phyloP scores from a whole-genome alignment of 2,329 filamentous ascomycete genomes.

The Aspergillus fructus region DNA sequence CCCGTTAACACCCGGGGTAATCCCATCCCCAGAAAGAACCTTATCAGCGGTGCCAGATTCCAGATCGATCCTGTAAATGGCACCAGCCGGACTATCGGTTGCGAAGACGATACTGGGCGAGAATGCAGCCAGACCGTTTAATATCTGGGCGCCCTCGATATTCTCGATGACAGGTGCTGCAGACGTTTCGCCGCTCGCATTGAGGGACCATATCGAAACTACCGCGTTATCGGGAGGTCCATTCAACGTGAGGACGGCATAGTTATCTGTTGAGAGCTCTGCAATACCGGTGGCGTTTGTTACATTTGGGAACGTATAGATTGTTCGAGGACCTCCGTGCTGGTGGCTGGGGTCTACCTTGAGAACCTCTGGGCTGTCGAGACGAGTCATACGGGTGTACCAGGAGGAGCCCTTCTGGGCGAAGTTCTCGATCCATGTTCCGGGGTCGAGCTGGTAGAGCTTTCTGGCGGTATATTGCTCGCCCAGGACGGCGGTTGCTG shows the following conservation, averaged over 20 bases:
- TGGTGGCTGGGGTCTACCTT: background rate
- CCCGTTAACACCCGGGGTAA: background rate
- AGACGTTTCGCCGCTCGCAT: background rate
- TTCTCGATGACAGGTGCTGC: background rate
- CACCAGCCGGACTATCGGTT: background rate
- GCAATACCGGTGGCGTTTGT: background rate
- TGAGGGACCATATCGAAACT: background rate
- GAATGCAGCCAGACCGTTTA: background rate
- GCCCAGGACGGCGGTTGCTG: background rate
- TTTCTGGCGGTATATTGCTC: background rate
- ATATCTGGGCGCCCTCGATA: background rate
- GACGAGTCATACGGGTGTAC: background rate
- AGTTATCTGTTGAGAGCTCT: background rate
- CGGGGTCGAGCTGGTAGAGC: background rate
- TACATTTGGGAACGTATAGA: background rate
- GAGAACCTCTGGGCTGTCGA: background rate
- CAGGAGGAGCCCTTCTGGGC: background rate
- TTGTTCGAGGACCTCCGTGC: background rate
- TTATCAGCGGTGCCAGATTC: background rate
- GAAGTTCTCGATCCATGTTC: slow-evolving; percentile 8
- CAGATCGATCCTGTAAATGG: background rate
- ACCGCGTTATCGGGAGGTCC: background rate
- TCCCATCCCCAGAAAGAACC: background rate
- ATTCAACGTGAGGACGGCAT: background rate
- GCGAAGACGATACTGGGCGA: background rate